Evolutionary conservation across 202 grass and related monocot genomes (phyloP), one percentile per base, ranked within the genome.

Genomic region (Bolboschoenoplectus hybrid): DNA sequence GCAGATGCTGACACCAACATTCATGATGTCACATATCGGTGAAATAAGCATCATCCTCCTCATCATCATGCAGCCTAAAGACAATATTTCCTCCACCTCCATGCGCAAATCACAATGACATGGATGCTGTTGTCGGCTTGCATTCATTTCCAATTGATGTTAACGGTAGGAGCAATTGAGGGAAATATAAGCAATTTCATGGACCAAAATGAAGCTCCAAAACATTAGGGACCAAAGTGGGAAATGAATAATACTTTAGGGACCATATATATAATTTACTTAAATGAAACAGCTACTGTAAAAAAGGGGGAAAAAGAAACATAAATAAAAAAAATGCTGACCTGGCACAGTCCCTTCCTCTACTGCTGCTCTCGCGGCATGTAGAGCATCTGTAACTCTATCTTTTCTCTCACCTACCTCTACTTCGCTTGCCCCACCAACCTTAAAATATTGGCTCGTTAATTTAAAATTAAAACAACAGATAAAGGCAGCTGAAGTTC

Each of bases 371-470:
- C 79, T 88, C 76, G 93, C 89, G 44, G 96, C 91, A 91, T 98
- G 90, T 89, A 98, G 74, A 87, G 96, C 96, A 87, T 98, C 96
- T 63, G 91, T 95, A 45, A 98, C 96, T 85, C 93, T 95, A 85
- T 95, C 96, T 81, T 98, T 98, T 85, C 89, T 98, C 89, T 98
- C 96, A 81, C 96, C 87, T 91, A 92, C 93, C 91, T 98, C 95
- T 87, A 84, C 88, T 76, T 98, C 93, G 46, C 93, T 98, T 80
- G 90, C 88, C 87, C 96, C 93, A 82, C 96, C 96, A 84, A 98
- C 92, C 96, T 95, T 68, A 74, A 94, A 86, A 60, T 58, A 75
- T 80, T 45, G 34, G 46, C 5, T 47, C 49, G 71, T n/a, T 55
- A n/a, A 84, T 61, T 63, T 78, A 86, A 75, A 41, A 83, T 13